A percentile compares a stretch with the other conserved stretches of the same genome.
Evolutionary conservation across 2,329 filamentous ascomycete genomes (phyloP).

Genomic region (Aspergillus pseudotamarii): DNA sequence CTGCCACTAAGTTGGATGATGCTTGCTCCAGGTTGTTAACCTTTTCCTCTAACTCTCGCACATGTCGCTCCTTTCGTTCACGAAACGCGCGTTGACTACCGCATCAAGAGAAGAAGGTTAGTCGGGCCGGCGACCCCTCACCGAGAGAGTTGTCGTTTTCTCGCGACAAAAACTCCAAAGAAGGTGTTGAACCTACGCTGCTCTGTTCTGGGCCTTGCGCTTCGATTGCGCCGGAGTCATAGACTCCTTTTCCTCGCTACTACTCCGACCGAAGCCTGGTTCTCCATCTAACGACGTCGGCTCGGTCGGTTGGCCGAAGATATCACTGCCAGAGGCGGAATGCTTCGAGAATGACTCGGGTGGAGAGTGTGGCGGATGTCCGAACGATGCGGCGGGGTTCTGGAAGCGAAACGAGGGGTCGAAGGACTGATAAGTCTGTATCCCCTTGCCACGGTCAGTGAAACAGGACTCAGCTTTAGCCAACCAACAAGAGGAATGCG

Average conservation of each 20-base stretch:
- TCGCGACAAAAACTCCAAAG: neutral
- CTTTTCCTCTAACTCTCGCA: conserved; percentile 89
- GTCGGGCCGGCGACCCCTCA: neutral
- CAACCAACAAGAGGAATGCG: conserved; percentile 6
- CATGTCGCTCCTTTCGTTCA: conserved; percentile 91
- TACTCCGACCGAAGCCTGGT: conserved; percentile 44
- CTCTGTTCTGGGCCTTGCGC: conserved; percentile 72
- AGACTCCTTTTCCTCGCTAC: conserved; percentile 58
- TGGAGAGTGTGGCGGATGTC: conserved; percentile 38
- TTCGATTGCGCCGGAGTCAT: conserved; percentile 59
- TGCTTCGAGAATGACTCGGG: conserved; percentile 39
- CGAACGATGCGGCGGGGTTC: conserved; percentile 28
- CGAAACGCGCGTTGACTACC: conserved; percentile 89
- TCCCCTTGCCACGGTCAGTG: conserved; percentile 16
- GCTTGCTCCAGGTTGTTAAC: conserved; percentile 75
- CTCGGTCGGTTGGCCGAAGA: conserved; percentile 23
- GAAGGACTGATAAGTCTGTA: conserved; percentile 39
- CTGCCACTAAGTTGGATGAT: conserved; percentile 70
- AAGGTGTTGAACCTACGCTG: conserved; percentile 60
- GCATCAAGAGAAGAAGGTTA: neutral
- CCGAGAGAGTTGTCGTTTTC: neutral
- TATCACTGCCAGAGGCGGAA: conserved; percentile 35
- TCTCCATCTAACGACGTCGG: conserved; percentile 35
- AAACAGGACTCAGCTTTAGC: neutral
- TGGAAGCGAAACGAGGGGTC: conserved; percentile 44